Base-by-base conservation (phyloP, 768 basidiomycete genomes). In the Trametes sanguinea region DNA sequence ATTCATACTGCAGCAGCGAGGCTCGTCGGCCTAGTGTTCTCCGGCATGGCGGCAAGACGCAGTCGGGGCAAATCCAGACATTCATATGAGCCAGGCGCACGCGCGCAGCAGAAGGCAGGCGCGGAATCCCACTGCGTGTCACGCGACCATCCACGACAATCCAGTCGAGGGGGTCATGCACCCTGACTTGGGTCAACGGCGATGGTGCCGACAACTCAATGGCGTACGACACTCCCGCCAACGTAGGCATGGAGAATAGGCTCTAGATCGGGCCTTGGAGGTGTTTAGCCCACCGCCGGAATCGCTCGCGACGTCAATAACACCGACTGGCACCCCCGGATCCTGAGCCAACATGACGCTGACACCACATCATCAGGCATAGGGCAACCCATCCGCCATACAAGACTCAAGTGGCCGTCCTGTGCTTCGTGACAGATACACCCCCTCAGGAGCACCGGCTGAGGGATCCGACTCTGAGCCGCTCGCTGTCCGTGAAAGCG, bases 291-390 rank as follows among this genome's bases (percentile, higher is more conserved):
- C 1, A 37, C 35, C 35, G 35, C 35, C 2, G 35, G 11, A 11
- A 6, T 37, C 2, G 35, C 35, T 22, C 14, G 6, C 40, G 50
- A 59, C 50, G 29, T 16, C 50, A 44, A 44, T 32, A 30, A 9
- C 57, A 47, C n/a, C 29, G 35, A 29, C 40, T 22, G 22, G 1
- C 22, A 22, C 22, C 22, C 16, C 32, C 57, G 57, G 48, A 51
- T 51, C 50, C 57, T 44, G 57, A 58, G 50, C 47, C 57, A 51
- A 51, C 30, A 16, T 59, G 57, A 59, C 57, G 57, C 50, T 35
- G 32, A 9, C 16, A n/a, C 27, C n/a, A 10, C 57, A 45, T 22
- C 55, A 27, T 30, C 39, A 27, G 22, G 33, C 3, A 17, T 8
- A 11, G n/a, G 16, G 8, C 27, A 7, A 4, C 14, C 37, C 30